Evolutionary conservation across 1,139 yeast genomes (phyloP).

Genomic region (Meyerozyma smithsonii): DNA sequence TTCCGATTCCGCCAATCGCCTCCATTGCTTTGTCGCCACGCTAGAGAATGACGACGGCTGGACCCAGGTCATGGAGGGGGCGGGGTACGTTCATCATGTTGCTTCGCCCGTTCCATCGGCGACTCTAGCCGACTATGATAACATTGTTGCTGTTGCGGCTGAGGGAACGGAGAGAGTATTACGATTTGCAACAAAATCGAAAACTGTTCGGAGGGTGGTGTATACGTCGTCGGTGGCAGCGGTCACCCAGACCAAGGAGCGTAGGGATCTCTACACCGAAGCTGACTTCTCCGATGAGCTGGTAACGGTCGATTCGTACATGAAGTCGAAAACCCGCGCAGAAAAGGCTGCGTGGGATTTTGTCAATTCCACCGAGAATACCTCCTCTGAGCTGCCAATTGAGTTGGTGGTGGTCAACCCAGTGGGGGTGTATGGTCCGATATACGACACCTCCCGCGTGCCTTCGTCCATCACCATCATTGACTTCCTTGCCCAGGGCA

Average conservation of each 20-base stretch:
- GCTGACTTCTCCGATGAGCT: constrained; percentile 9
- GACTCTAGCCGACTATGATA: constrained; percentile 6
- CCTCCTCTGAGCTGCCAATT: neutral
- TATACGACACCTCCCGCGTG: neutral
- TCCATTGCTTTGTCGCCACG: neutral
- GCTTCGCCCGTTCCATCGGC: constrained; percentile 13
- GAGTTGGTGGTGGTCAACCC: constrained; percentile 4
- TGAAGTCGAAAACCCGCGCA: constrained; percentile 12
- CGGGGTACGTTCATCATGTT: constrained; percentile 7
- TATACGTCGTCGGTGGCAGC: constrained; percentile 8
- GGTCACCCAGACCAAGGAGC: constrained; percentile 12
- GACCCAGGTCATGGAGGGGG: neutral
- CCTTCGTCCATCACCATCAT: neutral
- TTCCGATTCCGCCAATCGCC: neutral
- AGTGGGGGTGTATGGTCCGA: constrained; percentile 5
- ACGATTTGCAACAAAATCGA: constrained; percentile 3
- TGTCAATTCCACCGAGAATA: constrained; percentile 6
- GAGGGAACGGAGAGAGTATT: constrained; percentile 4
- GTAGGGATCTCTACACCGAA: constrained; percentile 13
- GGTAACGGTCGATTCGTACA: constrained; percentile 8
- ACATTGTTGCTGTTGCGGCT: constrained; percentile 6
- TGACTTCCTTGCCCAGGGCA: constrained; percentile 3
- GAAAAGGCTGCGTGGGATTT: constrained; percentile 16
- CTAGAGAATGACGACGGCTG: neutral
- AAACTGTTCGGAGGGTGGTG: constrained; percentile 6